phyloP scores from a whole-genome alignment of 768 basidiomycete species.

The Boletus edulis region DNA sequence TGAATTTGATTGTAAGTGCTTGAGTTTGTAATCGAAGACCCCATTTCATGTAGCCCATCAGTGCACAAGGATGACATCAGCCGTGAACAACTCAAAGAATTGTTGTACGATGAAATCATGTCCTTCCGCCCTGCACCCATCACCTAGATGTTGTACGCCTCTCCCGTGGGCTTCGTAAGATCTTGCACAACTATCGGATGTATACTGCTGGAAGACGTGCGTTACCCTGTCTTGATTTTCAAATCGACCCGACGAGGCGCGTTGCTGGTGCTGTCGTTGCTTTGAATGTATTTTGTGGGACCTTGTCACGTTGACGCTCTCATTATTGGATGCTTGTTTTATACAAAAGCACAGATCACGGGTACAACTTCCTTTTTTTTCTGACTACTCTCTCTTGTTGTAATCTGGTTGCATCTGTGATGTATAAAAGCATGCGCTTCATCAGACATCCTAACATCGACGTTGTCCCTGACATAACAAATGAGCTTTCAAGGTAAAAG shows the following conservation, averaged over 20 bases:
- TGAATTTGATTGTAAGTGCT: conserved; percentile 83
- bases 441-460: neutral
- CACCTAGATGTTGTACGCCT: conserved; percentile 20
- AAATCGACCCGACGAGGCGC: neutral
- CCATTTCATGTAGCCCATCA: conserved; percentile 23
- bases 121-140: conserved; percentile 72
- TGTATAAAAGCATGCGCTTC: conserved; percentile 2
- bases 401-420: conserved; percentile 11
- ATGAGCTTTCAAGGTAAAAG: neutral
- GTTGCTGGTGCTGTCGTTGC: neutral
- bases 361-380: neutral
- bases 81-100: conserved; percentile 91
- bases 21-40: neutral
- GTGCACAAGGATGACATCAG: conserved; percentile 96
- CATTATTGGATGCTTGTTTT: neutral
- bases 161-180: neutral
- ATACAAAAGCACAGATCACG: conserved; percentile 1
- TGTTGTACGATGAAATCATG: conserved; percentile 94
- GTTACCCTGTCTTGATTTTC: neutral
- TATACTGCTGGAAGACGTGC: conserved; percentile 3
- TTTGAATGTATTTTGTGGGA: neutral
- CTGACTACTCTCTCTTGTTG: neutral
- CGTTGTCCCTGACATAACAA: neutral
- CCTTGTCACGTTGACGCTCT: neutral
- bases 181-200: conserved; percentile 1